phyloP scores from a whole-genome alignment of 2,329 filamentous ascomycete genomes.

The Didymella pomorum region DNA sequence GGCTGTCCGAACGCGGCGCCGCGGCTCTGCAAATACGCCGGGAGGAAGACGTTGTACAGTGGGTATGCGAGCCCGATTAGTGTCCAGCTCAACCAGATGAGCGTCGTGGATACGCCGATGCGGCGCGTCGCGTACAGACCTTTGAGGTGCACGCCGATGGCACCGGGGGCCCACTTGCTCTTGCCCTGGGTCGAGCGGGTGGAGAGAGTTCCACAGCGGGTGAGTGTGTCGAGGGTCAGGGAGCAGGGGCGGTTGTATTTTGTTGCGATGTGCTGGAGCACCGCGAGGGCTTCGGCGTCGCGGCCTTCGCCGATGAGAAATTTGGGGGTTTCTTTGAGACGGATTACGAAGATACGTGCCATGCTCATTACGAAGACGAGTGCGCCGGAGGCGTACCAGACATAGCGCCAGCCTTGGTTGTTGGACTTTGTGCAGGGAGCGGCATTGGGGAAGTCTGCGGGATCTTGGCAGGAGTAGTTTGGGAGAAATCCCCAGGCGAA shows the following conservation, averaged over 20 bases:
- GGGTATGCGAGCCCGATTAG: constrained; percentile 77
- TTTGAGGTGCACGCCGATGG: constrained; percentile 63
- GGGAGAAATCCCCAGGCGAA: constrained; percentile 64
- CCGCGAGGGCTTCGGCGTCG: constrained; percentile 61
- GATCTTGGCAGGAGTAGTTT: constrained; percentile 57
- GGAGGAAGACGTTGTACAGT: constrained; percentile 75
- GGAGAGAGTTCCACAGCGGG: constrained; percentile 54
- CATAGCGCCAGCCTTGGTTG: constrained; percentile 66
- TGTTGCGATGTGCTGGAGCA: constrained; percentile 59
- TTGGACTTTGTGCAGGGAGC: constrained; percentile 59
- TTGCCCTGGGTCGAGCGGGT: constrained; percentile 35
- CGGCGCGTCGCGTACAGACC: constrained; percentile 70
- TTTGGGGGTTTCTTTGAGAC: constrained; percentile 65
- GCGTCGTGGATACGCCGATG: constrained; percentile 66
- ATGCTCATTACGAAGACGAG: constrained; percentile 64
- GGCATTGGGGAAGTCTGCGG: constrained; percentile 44
- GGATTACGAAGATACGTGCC: constrained; percentile 62
- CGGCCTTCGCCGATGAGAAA: constrained; percentile 63
- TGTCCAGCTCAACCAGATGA: constrained; percentile 75
- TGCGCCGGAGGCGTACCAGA: constrained; percentile 62
- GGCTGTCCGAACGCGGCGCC: constrained; percentile 65
- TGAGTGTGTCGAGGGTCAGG: constrained; percentile 60
- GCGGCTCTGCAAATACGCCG: constrained; percentile 67
- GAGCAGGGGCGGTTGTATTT: constrained; percentile 63
- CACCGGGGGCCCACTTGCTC: constrained; percentile 49